Conservation (phyloP, 768 basidiomycete species). For the Macrolepiota fuliginosa region DNA sequence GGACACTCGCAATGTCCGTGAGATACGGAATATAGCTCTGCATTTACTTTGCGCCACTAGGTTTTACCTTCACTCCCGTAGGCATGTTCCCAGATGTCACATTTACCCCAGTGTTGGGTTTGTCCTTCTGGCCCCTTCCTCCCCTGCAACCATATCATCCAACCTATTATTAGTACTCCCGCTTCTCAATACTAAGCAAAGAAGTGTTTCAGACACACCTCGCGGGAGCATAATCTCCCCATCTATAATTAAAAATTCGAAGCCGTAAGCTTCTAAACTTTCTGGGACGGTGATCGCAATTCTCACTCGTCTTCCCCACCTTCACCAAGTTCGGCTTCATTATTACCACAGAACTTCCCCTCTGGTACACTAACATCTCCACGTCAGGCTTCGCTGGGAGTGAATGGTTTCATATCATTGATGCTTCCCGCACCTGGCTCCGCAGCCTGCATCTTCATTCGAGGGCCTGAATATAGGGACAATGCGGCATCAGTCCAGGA, state of each 20-base stretch:
- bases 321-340: not conserved
- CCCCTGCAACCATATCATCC: not conserved
- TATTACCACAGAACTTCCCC: not conserved
- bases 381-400: not conserved
- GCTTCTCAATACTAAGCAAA: not conserved
- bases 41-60: not conserved
- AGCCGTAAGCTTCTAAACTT: slow-evolving; percentile 3
- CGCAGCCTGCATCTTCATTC: not conserved
- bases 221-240: not conserved
- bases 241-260: slow-evolving; percentile 1
- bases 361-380: not conserved
- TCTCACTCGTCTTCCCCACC: not conserved
- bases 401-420: not conserved
- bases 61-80: slow-evolving; percentile 1
- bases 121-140: not conserved
- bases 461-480: not conserved
- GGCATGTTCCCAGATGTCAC: not conserved
- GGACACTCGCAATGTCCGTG: not conserved
- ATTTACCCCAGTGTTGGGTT: not conserved
- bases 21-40: not conserved
- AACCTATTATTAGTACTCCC: not conserved
- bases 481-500: not conserved
- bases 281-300: not conserved
- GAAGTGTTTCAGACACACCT: slow-evolving; percentile 10
- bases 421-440: not conserved